Evolutionary conservation across 305 asterid genomes (phyloP).

Genomic region (Withania somnifera): DNA sequence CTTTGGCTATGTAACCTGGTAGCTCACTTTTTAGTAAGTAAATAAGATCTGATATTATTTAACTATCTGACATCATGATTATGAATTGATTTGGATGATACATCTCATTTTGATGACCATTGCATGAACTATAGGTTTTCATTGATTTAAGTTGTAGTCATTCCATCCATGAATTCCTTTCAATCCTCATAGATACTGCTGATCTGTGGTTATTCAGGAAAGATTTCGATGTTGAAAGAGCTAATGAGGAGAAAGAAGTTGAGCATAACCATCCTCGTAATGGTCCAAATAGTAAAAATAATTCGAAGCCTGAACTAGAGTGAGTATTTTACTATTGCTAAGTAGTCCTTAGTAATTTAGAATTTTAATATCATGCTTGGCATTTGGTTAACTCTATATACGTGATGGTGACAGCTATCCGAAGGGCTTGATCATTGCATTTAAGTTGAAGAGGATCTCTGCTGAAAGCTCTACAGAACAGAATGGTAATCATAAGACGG

Average conservation of each 20-base stretch:
- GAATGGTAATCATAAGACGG: conserved; percentile 27
- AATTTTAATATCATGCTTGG: neutral
- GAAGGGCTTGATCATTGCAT: conserved; percentile 74
- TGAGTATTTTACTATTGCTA: conserved; percentile 21
- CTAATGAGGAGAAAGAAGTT: conserved; percentile 54
- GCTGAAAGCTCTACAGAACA: conserved; percentile 26
- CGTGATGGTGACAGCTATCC: conserved; percentile 58
- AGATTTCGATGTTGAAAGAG: conserved; percentile 69
- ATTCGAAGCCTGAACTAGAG: conserved; percentile 41
- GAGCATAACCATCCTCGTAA: conserved; percentile 27
- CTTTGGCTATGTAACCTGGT: neutral
- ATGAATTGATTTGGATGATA: neutral
- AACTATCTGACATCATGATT: neutral
- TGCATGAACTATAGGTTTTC: neutral
- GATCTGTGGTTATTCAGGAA: conserved; percentile 30
- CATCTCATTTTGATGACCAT: neutral
- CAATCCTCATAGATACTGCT: neutral
- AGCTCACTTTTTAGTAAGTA: neutral
- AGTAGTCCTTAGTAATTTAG: neutral
- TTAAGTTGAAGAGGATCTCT: conserved; percentile 54
- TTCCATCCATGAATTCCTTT: neutral
- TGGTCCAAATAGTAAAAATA: conserved; percentile 46
- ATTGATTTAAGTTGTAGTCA: neutral
- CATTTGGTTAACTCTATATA: conserved; percentile 6
- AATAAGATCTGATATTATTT: neutral